Base-by-base conservation (phyloP, 2,329 filamentous ascomycete genomes). In the Curvularia spicifera region DNA sequence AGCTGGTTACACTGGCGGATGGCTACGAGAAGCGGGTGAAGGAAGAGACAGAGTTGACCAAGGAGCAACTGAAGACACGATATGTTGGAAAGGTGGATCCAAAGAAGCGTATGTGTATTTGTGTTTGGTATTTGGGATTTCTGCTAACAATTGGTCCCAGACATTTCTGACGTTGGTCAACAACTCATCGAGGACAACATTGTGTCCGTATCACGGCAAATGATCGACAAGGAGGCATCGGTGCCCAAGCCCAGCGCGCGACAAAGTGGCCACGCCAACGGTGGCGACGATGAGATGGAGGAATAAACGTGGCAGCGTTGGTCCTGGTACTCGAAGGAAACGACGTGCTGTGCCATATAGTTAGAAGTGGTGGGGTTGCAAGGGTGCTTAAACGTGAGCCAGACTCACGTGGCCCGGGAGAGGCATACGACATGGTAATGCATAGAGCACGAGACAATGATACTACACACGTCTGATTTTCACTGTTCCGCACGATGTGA, bases 181-280 rank as follows among this genome's bases (percentile, higher is more conserved):
- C 89, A 96, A 77, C 85, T 98, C 65, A 98, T 99, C 72, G 96
- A 99, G 81, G 95, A 99, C 85, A 99, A 99, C 80, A 99, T 99
- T 65, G 95, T 99, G 12, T 91, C 93, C 3, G 93, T 99, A n/a
- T 96, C 93, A 65, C 86, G 94, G 77, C 95, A 98, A 79, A 97
- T 99, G 94, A 98, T 99, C 72, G 95, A 98, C 82, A 98, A 98
- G 82, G 95, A 99, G 79, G 95, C 95, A 3, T 95, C 93, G 5
- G 91, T 96, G 79, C 91, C 94, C 86, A 77, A 77, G 57, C 60
- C 70, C 5, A 73, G 68, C 45, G 51, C 59, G 12, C 61, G 68
- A 60, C 68, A 71, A 40, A 74, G 71, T 37, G 72, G 68, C 28
- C 66, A 66, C 20, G 61, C 67, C 9, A 62, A 62, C 10, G 65